A percentile compares a stretch with the other conserved stretches of the same genome.
These are phyloP conservation scores for Colletotrichum tamarilloi DNA, from an alignment of 2,329 filamentous ascomycete species.

Conservation along the genomic window DNA sequence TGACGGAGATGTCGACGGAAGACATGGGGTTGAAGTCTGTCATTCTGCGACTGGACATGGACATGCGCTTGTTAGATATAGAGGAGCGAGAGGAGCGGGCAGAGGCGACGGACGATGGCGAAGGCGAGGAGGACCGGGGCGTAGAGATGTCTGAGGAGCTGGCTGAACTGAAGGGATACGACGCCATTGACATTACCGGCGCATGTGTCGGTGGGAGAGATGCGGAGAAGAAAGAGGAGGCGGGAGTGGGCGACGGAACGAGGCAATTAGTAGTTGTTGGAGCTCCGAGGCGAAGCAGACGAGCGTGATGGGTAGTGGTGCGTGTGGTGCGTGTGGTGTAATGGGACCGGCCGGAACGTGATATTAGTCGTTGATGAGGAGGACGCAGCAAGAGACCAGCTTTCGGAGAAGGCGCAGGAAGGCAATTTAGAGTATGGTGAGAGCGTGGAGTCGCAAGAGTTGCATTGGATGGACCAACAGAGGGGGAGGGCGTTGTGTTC, in stretches of 20 bases:
- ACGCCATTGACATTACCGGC: constrained; percentile 38
- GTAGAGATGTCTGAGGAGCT: constrained; percentile 64
- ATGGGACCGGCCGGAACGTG: constrained; percentile 32
- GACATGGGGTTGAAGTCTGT: constrained; percentile 67
- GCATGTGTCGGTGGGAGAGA: constrained; percentile 34
- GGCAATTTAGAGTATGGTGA: constrained; percentile 35
- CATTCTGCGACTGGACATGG: constrained; percentile 61
- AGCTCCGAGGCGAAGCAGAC: constrained; percentile 29
- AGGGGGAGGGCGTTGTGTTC: constrained; percentile 30
- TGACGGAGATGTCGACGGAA: constrained; percentile 65
- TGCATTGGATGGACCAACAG: constrained; percentile 33
- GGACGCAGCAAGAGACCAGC: neutral
- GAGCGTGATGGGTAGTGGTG: constrained; percentile 15
- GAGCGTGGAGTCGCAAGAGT: constrained; percentile 32
- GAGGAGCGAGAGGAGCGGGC: constrained; percentile 62
- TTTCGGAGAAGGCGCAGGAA: constrained; percentile 30
- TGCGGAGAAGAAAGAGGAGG: constrained; percentile 36
- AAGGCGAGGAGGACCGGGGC: constrained; percentile 65
- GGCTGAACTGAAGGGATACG: constrained; percentile 55
- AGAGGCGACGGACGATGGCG: constrained; percentile 57
- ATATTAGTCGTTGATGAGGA: constrained; percentile 10
- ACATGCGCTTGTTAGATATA: constrained; percentile 63
- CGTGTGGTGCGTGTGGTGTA: constrained; percentile 15
- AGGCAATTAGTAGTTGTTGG: constrained; percentile 35
- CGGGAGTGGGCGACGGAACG: constrained; percentile 30